Evolutionary conservation across 768 basidiomycete genomes (phyloP).

Genomic region (Hericium coralloides): DNA sequence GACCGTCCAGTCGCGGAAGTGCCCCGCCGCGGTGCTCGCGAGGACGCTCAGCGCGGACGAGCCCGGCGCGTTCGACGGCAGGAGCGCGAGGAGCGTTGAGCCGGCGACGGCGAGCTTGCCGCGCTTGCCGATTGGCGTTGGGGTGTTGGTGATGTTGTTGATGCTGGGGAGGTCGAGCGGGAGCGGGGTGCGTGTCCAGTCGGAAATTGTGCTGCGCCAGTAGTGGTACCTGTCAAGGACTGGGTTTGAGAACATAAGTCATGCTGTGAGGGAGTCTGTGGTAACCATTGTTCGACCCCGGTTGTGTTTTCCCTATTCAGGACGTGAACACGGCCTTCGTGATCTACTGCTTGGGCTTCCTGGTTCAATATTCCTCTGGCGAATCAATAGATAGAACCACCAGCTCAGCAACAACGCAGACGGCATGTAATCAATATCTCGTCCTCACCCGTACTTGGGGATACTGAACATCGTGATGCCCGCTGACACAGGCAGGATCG

Average conservation of each 20-base stretch:
- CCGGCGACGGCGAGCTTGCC: conserved; percentile 22
- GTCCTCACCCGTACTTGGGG: conserved; percentile 27
- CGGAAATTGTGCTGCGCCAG: conserved; percentile 19
- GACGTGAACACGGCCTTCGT: conserved; percentile 23
- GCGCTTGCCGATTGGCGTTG: conserved; percentile 29
- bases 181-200: conserved; percentile 27
- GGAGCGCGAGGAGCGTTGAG: conserved; percentile 18
- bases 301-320: conserved; percentile 30
- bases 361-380: conserved; percentile 26
- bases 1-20: conserved; percentile 26
- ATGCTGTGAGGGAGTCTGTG: background rate
- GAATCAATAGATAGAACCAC: background rate
- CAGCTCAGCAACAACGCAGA: background rate
- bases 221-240: conserved; percentile 19
- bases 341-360: conserved; percentile 25
- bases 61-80: conserved; percentile 27
- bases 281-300: conserved; percentile 25
- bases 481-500: conserved; percentile 25
- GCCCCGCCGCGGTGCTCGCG: conserved; percentile 21
- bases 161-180: conserved; percentile 19
- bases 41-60: conserved; percentile 25
- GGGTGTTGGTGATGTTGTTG: conserved; percentile 28
- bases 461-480: conserved; percentile 28
- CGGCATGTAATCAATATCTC: no score
- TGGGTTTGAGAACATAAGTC: conserved; percentile 6